Evolutionary conservation across 176 grass and related monocot genomes (phyloP).

Genomic region (Thinopyrum elongatum): DNA sequence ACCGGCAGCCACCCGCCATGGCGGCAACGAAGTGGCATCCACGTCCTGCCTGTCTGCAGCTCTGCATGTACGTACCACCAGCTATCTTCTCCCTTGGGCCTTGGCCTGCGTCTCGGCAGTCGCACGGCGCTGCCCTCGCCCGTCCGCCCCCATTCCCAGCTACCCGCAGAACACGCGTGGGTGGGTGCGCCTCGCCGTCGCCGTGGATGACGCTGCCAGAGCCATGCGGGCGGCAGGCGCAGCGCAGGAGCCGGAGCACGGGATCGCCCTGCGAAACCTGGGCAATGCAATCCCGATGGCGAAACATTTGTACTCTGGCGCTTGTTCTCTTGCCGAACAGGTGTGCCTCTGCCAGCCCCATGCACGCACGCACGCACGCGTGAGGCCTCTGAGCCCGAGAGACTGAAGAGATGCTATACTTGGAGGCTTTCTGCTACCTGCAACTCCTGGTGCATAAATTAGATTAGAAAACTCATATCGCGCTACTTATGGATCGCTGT

Average conservation of each 20-base stretch:
- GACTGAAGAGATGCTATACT: too few species aligned
- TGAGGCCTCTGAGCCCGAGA: background rate
- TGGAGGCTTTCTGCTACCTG: background rate
- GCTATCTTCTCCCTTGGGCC: background rate
- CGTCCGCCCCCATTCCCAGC: background rate
- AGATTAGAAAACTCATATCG: background rate
- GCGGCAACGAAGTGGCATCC: background rate
- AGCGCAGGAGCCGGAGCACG: background rate
- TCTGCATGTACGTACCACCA: background rate
- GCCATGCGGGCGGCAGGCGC: background rate
- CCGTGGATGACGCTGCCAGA: background rate
- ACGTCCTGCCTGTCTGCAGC: background rate
- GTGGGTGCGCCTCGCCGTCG: background rate
- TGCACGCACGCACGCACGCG: background rate
- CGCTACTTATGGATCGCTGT: background rate
- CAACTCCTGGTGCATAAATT: background rate
- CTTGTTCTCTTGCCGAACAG: constrained; percentile 5
- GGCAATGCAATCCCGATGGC: background rate
- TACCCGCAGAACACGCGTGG: background rate
- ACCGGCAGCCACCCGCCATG: too few species aligned
- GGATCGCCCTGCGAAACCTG: background rate
- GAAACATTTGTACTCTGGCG: constrained; percentile 45
- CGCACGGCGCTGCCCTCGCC: background rate
- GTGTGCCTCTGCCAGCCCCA: background rate
- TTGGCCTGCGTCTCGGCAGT: background rate